Base-by-base conservation (phyloP, 2,329 filamentous ascomycete genomes). In the Alternaria brassicae region DNA sequence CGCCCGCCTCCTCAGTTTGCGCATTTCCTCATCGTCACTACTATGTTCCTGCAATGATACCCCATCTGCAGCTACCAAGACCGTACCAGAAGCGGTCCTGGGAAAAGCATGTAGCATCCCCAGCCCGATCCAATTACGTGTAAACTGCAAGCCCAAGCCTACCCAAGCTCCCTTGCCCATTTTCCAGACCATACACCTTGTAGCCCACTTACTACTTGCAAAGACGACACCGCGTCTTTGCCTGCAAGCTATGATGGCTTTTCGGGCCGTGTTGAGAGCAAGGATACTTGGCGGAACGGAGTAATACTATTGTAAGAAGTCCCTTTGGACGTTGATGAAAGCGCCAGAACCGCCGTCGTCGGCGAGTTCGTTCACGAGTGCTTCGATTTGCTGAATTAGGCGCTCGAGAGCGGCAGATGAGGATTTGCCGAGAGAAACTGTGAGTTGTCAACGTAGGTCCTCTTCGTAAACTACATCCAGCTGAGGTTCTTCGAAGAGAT, bases 341-440 rank as follows among this genome's bases (percentile, higher is more conserved):
- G 92, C 89, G 36, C 91, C 93, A 10, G 90, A 85, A 30, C 92
- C 91, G 57, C 93, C 93, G 39, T 91, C 89, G 70, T 90, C 86
- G 45, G 90, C 86, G 13, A 97, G 83, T 56, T 94, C 90, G 59
- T 93, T 90, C n/a, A 98, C 85, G 13, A 98, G 82, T 1, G 92
- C 91, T 64, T 89, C 90, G 1, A 93, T 96, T 79, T 97, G 93
- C 60, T 93, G 91, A 72, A 91, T 93, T 6, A 97, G 77, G 60
- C 88, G 89, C 77, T 98, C 94, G 28, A 99, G 79, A 1, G 93
- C 91, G 2, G 95, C 91, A 4, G 89, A 88, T 3, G 92, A 93
- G 0, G 92, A 94, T 79, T 96, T 96, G 49, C 95, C 95, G 3
- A 97, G 84, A 0, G 92, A 96, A 40, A 92, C 94, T 97, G 69